Percentiles rank a stretch among this genome's conserved stretches.
Conservation (phyloP, 352 stramenopile genomes). For the Poterioochromonas sp. region DNA sequence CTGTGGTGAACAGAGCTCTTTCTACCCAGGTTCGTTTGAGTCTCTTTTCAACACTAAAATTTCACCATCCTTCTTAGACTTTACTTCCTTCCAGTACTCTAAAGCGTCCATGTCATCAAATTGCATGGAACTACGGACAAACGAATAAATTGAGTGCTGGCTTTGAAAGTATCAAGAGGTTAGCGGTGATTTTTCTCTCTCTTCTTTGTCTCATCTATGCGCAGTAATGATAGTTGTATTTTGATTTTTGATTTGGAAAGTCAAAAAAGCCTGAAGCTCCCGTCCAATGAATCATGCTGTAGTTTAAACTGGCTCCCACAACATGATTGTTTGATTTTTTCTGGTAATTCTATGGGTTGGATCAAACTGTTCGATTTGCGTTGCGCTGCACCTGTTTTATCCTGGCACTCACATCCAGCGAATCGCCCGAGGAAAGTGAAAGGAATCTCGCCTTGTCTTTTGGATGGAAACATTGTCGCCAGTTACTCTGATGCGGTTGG, state of each 20-base stretch:
- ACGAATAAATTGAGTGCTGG: background rate
- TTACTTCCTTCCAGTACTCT: background rate
- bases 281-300: background rate
- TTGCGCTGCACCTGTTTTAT: background rate
- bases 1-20: no score
- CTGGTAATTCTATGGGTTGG: background rate
- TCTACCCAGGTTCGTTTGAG: no score
- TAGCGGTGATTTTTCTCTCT: no score
- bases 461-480: background rate
- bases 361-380: background rate
- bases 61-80: background rate
- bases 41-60: background rate
- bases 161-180: background rate
- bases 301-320: background rate
- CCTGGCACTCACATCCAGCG: background rate
- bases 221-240: background rate
- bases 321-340: background rate
- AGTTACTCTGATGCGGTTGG: conserved; percentile 1
- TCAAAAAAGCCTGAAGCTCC: background rate
- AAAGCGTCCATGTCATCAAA: background rate
- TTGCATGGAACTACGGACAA: background rate
- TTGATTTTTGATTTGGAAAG: background rate
- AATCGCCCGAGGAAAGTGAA: background rate
- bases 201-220: no score
- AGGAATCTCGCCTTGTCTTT: background rate